A percentile compares a stretch with the other conserved stretches of the same genome.
Conservation (phyloP, 345 rosid genomes). For the Linum lewisii region DNA sequence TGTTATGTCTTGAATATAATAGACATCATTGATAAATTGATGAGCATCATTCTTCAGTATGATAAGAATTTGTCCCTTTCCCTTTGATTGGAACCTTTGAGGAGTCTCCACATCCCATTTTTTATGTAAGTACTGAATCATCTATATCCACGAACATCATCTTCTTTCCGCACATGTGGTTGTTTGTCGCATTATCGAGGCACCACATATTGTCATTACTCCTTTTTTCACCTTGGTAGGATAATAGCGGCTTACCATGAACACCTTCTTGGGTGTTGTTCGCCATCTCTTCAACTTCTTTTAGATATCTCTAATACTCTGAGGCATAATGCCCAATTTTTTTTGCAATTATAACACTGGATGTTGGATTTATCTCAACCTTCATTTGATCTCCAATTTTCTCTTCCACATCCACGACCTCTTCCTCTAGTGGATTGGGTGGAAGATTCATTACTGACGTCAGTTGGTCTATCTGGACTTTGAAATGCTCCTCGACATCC, state of each 20-base stretch:
- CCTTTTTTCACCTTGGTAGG: not conserved
- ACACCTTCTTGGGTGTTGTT: not conserved
- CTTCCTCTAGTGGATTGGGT: not conserved
- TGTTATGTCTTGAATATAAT: not conserved
- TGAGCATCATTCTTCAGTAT: not conserved
- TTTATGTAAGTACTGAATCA: not conserved
- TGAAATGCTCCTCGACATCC: not conserved
- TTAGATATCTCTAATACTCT: not conserved
- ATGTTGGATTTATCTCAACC: not conserved
- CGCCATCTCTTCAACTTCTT: not conserved
- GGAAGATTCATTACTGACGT: not conserved
- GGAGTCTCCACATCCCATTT: not conserved
- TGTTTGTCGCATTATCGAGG: not conserved
- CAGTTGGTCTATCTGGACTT: not conserved
- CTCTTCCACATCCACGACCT: not conserved
- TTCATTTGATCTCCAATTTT: not conserved
- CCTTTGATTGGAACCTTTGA: conserved; percentile 4
- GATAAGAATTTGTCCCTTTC: not conserved
- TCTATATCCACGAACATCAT: conserved; percentile 8
- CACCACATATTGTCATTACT: not conserved
- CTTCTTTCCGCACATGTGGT: not conserved
- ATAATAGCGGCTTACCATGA: not conserved
- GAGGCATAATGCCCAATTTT: conserved; percentile 4
- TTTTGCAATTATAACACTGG: not conserved
- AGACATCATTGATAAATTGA: conserved; percentile 3